Evolutionary conservation across 106 monocot species (phyloP), one percentile per base, ranked within the genome.

Genomic region (Acorus gramineus): DNA sequence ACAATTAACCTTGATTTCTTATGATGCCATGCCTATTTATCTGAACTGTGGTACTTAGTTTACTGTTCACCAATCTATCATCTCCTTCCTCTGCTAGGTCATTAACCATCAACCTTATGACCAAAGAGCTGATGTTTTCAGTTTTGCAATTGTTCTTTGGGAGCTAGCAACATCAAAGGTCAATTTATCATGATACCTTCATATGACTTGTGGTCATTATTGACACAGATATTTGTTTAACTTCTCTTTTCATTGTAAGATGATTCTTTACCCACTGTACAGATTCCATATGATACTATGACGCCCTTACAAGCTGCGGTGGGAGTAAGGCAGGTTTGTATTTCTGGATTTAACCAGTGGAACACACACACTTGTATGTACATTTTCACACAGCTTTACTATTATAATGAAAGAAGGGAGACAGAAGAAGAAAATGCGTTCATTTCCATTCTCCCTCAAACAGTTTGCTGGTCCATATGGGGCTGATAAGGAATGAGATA

Each of bases 101-200:
- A 98, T 98, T 65, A 98, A 98, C 80, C 91, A 92, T 73, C 79
- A 79, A 60, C 66, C 73, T 14, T 98, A 98, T 56, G 85, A 98
- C 76, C 76, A 88, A 49, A 98, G 83, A 78, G 91, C 83, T 11
- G 96, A 98, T 78, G 69, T 91, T 46, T 98, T 85, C 79, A 91
- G 96, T 70, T 91, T 88, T 73, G 82, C 87, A 3, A 81, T 98
- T 76, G 96, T 98, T 14, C 83, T 98, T 53, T 98, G 96, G 91
- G 96, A 98, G 77, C 77, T 98, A 52, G 68, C 74, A 54, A 98
- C 96, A 48, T 87, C 80, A 2, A 98, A 92, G 83, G 96, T 98
- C 78, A n/a, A 6, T 11, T 67, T 7, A 3, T 3, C 46, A 46
- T 55, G 8, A 11, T 5, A 47, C 47, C 49, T 46, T 8, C 4